Conservation (phyloP, 441 rosid genomes). For the Euphorbia corollata region DNA sequence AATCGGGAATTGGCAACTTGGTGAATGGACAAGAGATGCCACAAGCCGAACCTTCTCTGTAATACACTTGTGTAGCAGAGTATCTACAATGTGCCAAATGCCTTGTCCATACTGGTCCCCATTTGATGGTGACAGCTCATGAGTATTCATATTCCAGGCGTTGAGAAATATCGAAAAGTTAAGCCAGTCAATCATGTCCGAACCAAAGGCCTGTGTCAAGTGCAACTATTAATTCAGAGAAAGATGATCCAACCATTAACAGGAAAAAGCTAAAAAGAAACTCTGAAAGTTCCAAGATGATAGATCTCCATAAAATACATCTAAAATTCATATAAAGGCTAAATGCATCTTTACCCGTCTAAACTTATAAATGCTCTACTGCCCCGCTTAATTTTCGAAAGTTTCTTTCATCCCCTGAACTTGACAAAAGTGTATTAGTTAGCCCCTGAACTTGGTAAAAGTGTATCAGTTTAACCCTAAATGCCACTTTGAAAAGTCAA, state of each 20-base stretch:
- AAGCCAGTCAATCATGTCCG: slow-evolving; percentile 72
- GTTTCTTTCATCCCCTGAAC: no score
- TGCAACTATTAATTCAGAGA: slow-evolving; percentile 11
- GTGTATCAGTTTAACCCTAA: no score
- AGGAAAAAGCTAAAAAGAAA: neutral
- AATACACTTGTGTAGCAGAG: slow-evolving; percentile 47
- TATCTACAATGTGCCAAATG: slow-evolving; percentile 47
- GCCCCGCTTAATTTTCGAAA: no score
- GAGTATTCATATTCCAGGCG: slow-evolving; percentile 71
- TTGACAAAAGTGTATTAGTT: no score
- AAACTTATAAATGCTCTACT: no score
- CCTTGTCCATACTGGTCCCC: slow-evolving; percentile 27
- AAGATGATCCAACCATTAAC: slow-evolving; percentile 9
- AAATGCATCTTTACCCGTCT: no score
- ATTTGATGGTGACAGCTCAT: slow-evolving; percentile 35
- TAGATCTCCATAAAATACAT: neutral
- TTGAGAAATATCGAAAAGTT: slow-evolving; percentile 74
- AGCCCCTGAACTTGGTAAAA: no score
- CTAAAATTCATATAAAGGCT: neutral
- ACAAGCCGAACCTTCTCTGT: slow-evolving; percentile 41
- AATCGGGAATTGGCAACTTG: slow-evolving; percentile 39
- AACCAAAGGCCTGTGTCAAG: slow-evolving; percentile 61
- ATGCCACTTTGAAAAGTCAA: no score
- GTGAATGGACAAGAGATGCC: slow-evolving; percentile 41
- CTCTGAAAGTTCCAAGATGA: neutral